phyloP scores from a whole-genome alignment of 805 yeast species.

The Nakazawaea holstii region DNA sequence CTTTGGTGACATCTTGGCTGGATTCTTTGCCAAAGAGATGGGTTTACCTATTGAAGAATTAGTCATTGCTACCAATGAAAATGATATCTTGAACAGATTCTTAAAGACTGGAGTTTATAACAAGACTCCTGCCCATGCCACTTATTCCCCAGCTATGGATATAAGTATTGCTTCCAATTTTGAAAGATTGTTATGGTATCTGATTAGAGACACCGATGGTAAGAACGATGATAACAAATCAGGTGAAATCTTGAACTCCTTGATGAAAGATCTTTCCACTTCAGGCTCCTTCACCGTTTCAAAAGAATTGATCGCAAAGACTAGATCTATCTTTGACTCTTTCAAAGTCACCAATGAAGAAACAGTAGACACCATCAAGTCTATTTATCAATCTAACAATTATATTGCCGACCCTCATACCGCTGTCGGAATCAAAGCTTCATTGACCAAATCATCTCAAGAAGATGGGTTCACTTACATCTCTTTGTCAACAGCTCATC shows the following conservation, averaged over 20 bases:
- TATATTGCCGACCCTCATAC: slow-evolving; percentile 96
- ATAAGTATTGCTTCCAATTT: slow-evolving; percentile 92
- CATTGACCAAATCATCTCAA: slow-evolving; percentile 54
- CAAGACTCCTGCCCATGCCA: slow-evolving; percentile 74
- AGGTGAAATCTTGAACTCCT: slow-evolving; percentile 61
- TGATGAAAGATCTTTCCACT: slow-evolving; percentile 76
- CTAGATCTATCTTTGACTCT: slow-evolving; percentile 67
- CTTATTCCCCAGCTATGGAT: slow-evolving; percentile 98
- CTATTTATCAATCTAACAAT: slow-evolving; percentile 53
- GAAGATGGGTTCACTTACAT: slow-evolving; percentile 44
- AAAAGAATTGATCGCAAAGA: slow-evolving; percentile 55
- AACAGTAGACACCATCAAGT: slow-evolving; percentile 74
- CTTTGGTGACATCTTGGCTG: slow-evolving; percentile 97
- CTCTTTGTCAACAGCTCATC: slow-evolving; percentile 95
- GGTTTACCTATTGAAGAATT: slow-evolving; percentile 86
- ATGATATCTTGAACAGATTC: slow-evolving; percentile 92
- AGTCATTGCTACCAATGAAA: slow-evolving; percentile 92
- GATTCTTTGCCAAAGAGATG: slow-evolving; percentile 91
- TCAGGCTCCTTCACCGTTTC: slow-evolving; percentile 76
- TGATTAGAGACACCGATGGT: slow-evolving; percentile 69
- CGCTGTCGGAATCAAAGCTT: slow-evolving; percentile 86
- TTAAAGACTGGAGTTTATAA: slow-evolving; percentile 81
- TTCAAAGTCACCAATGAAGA: slow-evolving; percentile 75
- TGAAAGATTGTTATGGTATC: slow-evolving; percentile 94
- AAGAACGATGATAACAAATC: slow-evolving; percentile 58